These are phyloP conservation scores for Macadamia tetraphylla DNA, from an alignment of 164 flowering plant species.

Conservation along the genomic window DNA sequence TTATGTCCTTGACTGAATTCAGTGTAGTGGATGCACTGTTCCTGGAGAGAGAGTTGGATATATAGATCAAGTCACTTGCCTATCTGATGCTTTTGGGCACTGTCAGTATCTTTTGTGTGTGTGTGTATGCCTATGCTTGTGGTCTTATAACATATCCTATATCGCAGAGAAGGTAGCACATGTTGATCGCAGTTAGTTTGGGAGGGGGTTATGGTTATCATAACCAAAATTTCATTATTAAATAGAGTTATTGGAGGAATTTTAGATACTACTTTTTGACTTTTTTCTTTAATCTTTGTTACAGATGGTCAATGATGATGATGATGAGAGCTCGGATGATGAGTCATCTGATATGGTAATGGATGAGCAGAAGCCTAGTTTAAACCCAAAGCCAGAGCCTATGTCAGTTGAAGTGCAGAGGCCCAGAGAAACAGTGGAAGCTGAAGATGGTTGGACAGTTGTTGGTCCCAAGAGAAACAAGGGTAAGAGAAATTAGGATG, in stretches of 20 bases:
- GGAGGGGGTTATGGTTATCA: neutral
- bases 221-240: neutral
- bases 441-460: conserved; percentile 31
- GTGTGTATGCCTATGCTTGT: neutral
- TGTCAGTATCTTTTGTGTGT: no score
- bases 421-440: conserved; percentile 12
- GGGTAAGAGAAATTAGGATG: conserved; percentile 19
- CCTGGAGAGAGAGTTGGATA: no score
- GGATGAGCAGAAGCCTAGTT: conserved; percentile 16
- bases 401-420: conserved; percentile 2
- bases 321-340: conserved; percentile 11
- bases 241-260: neutral
- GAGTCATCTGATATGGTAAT: conserved; percentile 5
- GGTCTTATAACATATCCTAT: neutral
- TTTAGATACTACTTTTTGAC: neutral
- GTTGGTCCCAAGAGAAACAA: conserved; percentile 21
- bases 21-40: no score
- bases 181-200: neutral
- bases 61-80: no score
- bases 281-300: neutral
- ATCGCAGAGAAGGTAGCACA: neutral
- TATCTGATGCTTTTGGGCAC: no score
- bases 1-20: no score
- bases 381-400: conserved; percentile 5
- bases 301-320: conserved; percentile 18